Percentiles rank a stretch among this genome's conserved stretches.
Conservation (phyloP, 108 stramenopile species). For the Cyclostephanos invisitatus region DNA sequence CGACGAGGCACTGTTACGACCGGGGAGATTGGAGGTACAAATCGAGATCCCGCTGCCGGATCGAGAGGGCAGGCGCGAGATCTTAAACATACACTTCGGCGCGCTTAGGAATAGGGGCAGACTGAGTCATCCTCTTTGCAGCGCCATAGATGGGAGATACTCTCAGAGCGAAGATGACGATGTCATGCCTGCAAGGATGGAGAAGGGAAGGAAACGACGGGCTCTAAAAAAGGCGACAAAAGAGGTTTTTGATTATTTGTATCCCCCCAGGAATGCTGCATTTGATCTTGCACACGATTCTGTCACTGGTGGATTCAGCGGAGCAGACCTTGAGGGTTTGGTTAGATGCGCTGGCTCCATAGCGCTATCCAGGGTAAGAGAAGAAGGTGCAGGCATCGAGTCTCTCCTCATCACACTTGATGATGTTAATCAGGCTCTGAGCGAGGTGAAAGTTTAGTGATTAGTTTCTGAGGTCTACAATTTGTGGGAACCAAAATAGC, state of each 20-base stretch:
- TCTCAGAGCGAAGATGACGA: not conserved
- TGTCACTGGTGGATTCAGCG: slow-evolving; percentile 80
- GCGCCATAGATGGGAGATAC: slow-evolving; percentile 61
- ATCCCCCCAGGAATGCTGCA: slow-evolving; percentile 8
- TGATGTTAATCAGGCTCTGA: slow-evolving; percentile 62
- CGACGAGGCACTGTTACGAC: slow-evolving; percentile 89
- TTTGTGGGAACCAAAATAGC: too few species aligned
- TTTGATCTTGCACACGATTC: slow-evolving; percentile 66
- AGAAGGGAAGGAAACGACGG: slow-evolving; percentile 29
- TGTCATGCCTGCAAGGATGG: not conserved
- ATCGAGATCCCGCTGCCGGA: slow-evolving; percentile 76
- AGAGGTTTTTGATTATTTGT: slow-evolving; percentile 31
- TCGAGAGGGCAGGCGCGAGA: slow-evolving; percentile 64
- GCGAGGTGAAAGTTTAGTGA: slow-evolving; percentile 50
- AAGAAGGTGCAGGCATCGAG: slow-evolving; percentile 63
- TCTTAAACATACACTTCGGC: slow-evolving; percentile 72
- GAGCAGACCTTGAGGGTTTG: slow-evolving; percentile 83
- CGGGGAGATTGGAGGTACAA: slow-evolving; percentile 93
- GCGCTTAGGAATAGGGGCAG: slow-evolving; percentile 58
- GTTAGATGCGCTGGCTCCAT: slow-evolving; percentile 84
- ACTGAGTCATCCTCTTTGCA: slow-evolving; percentile 64
- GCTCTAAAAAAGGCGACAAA: slow-evolving; percentile 30
- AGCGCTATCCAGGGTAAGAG: slow-evolving; percentile 61
- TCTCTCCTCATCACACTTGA: slow-evolving; percentile 62
- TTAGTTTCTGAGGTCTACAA: too few species aligned